Evolutionary conservation across 1,284 basidiomycete species (phyloP), one percentile per base, ranked within the genome.

Genomic region (Phlebopus sp.): DNA sequence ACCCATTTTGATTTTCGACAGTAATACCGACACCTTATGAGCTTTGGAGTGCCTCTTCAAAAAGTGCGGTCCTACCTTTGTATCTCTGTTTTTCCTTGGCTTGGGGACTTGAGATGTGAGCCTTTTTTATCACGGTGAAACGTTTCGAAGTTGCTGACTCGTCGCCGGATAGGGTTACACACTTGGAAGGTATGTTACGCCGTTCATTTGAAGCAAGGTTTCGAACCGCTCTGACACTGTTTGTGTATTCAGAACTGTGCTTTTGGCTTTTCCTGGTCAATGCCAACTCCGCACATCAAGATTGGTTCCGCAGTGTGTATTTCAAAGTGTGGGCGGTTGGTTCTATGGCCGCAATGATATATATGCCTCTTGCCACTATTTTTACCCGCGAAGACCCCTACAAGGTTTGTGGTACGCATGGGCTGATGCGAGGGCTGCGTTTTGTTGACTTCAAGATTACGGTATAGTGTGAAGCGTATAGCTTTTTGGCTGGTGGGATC

Each of bases 241-340:
- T 42, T 30, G 14, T 19, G 9, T 3, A 10, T 21, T 15, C 51
- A 86, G 87, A 90, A 58, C 73, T 90, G 1, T 89, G 84, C 56
- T 90, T 90, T 62, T 90, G 87, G 86, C 68, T 88, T 14, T 90
- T 88, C 70, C 77, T 90, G 32, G 70, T 90, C 42, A 84, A 84
- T 51, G 72, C 84, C 1, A 71, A 76, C 10, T 73, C 81, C 0
- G 64, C 66, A 1, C 78, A 83, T 51, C 78, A 79, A 57, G 77
- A 86, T 57, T 90, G 87, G 87, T 90, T 90, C 69, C 68, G 69
- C n/a, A 86, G 79, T 55, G 51, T 69, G 27, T 87, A 87, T 56
- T 90, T 88, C 72, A 84, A 76, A 59, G 69, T 69, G 4, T 90
- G 88, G 87, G 66, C 77, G 10, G 54, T 74, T 25, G 87, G 87